These are phyloP conservation scores for Leishmania tropica DNA, from an alignment of 208 protist species.

Conservation along the genomic window DNA sequence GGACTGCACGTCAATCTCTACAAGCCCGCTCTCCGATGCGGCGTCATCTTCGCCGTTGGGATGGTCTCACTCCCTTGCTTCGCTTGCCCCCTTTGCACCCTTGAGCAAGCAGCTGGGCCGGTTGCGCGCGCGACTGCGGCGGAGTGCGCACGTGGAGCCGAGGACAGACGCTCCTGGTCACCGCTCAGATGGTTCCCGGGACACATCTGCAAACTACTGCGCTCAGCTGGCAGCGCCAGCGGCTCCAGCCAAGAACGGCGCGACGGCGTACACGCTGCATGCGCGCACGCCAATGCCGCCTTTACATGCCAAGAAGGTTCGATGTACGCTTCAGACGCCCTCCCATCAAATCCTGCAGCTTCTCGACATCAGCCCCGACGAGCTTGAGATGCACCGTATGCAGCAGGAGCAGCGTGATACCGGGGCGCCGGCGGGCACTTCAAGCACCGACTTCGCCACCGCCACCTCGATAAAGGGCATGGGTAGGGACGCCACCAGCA, in stretches of 20 bases:
- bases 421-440: not conserved
- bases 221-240: not conserved
- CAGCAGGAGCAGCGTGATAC: not conserved
- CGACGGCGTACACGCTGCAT: constrained; percentile 14
- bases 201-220: not conserved
- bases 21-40: not conserved
- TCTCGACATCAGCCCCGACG: constrained; percentile 14
- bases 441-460: not conserved
- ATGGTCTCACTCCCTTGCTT: not conserved
- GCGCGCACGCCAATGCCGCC: constrained; percentile 9
- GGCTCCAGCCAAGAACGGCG: not conserved
- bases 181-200: not conserved
- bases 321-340: not conserved
- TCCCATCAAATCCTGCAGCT: constrained; percentile 3
- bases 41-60: not conserved
- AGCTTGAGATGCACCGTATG: constrained; percentile 10
- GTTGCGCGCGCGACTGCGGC: not conserved
- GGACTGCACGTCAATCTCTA: not conserved
- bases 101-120: not conserved
- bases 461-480: not conserved
- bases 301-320: constrained; percentile 8
- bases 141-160: not conserved
- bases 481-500: not conserved
- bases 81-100: not conserved
- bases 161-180: not conserved